A percentile compares a stretch with the other conserved stretches of the same genome.
These are phyloP conservation scores for Cryptosporidium viatorum DNA, from an alignment of 169 alveolate species.

Conservation along the genomic window DNA sequence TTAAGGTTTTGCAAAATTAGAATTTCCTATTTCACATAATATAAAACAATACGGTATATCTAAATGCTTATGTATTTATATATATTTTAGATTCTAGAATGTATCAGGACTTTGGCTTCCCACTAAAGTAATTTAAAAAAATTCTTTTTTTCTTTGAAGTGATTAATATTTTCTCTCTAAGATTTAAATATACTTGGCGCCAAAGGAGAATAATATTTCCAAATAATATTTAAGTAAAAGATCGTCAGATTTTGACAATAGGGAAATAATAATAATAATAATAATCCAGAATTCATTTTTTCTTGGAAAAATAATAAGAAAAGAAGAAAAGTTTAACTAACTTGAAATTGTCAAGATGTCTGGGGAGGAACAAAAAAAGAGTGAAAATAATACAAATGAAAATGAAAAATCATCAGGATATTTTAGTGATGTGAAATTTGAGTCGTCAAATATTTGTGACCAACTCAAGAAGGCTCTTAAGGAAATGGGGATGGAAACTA, in stretches of 20 bases:
- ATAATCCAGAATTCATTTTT: neutral
- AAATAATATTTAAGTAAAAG: neutral
- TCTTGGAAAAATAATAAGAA: neutral
- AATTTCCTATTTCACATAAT: neutral
- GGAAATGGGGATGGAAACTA: conserved; percentile 88
- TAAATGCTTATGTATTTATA: too few relatives aligned
- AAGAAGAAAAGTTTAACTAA: neutral
- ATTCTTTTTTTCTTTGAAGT: too few relatives aligned
- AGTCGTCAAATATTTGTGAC: conserved; percentile 89
- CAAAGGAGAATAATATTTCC: neutral
- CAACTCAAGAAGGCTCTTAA: conserved; percentile 91
- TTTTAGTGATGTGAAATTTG: conserved; percentile 88
- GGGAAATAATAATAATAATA: neutral
- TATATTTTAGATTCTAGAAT: neutral
- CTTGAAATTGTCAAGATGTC: conserved; percentile 20
- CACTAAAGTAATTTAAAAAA: neutral
- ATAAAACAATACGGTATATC: neutral
- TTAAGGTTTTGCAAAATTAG: neutral
- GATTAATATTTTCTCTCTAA: neutral
- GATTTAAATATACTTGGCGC: neutral
- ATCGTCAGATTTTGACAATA: conserved; percentile 19
- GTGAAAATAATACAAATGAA: conserved; percentile 1
- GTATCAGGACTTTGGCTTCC: neutral
- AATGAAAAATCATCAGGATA: conserved; percentile 59
- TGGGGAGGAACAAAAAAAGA: conserved; percentile 22